A percentile compares a stretch with the other conserved stretches of the same genome.
phyloP scores from a whole-genome alignment of 208 protist species.

The Entamoeba invadens region DNA sequence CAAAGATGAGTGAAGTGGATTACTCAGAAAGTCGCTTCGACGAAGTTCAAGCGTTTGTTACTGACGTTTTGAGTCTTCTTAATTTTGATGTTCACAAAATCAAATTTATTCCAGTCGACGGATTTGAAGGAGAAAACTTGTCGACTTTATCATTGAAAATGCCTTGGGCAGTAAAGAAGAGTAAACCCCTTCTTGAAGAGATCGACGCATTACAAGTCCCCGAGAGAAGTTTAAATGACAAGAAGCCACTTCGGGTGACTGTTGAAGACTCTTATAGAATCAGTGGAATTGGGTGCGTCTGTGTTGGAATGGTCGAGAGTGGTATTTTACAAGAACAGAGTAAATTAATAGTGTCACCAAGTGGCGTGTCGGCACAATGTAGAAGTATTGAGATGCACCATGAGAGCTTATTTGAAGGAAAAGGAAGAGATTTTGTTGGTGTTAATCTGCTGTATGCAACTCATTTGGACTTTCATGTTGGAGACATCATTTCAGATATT shows the following conservation, averaged over 20 bases:
- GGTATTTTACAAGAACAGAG: conserved; percentile 48
- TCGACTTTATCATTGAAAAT: conserved; percentile 63
- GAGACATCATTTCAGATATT: conserved; percentile 24
- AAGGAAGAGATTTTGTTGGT: conserved; percentile 36
- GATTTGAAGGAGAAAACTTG: conserved; percentile 79
- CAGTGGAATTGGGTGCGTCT: conserved; percentile 74
- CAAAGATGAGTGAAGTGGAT: conserved; percentile 48
- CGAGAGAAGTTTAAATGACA: conserved; percentile 61
- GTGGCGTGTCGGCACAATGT: conserved; percentile 29
- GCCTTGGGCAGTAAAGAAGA: conserved; percentile 73
- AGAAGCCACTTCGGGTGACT: conserved; percentile 70
- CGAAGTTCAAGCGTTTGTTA: conserved; percentile 50
- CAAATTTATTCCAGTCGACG: conserved; percentile 72
- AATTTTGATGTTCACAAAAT: conserved; percentile 73
- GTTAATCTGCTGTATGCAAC: conserved; percentile 29
- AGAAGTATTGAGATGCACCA: conserved; percentile 44
- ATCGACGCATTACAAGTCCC: conserved; percentile 59
- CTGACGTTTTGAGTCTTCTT: conserved; percentile 58
- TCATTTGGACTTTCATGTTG: conserved; percentile 25
- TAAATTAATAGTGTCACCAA: conserved; percentile 50
- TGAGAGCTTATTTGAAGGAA: conserved; percentile 9
- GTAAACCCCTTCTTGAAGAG: conserved; percentile 62
- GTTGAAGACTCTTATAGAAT: conserved; percentile 90
- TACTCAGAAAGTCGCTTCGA: conserved; percentile 63
- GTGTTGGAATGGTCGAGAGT: conserved; percentile 66